These are phyloP conservation scores for Auriculariales sp. DNA, from an alignment of 768 basidiomycete genomes.

Conservation along the genomic window DNA sequence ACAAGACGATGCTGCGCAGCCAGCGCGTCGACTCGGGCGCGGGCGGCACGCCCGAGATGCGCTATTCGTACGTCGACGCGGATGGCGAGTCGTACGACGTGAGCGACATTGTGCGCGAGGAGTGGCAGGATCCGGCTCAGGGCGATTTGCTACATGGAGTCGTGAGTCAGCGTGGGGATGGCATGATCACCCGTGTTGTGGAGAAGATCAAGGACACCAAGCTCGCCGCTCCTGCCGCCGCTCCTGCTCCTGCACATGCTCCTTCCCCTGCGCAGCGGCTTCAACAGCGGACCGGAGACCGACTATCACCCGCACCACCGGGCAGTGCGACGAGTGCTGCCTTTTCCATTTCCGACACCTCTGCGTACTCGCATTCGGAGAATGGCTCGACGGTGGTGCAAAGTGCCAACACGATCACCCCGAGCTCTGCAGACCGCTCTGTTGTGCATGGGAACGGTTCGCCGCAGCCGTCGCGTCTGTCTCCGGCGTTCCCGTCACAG, in stretches of 20 bases:
- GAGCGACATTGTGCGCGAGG: slow-evolving; percentile 83
- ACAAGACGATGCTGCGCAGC: slow-evolving; percentile 74
- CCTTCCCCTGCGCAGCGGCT: no score
- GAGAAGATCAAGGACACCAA: slow-evolving; percentile 62
- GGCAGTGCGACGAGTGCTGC: slow-evolving; percentile 2
- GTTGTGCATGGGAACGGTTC: slow-evolving; percentile 30
- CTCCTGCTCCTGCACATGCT: no score
- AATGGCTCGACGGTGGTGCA: not conserved
- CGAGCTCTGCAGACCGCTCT: no score
- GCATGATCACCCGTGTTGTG: slow-evolving; percentile 49
- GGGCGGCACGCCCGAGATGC: no score
- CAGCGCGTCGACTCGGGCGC: slow-evolving; percentile 58
- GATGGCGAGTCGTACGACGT: slow-evolving; percentile 90
- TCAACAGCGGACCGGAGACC: slow-evolving; percentile 2
- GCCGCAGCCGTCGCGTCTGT: slow-evolving; percentile 52
- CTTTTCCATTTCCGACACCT: not conserved
- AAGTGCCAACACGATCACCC: no score
- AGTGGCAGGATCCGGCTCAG: slow-evolving; percentile 45
- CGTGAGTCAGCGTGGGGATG: slow-evolving; percentile 40
- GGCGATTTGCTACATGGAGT: slow-evolving; percentile 59
- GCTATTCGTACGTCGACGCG: slow-evolving; percentile 85
- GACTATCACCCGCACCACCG: slow-evolving; percentile 5
- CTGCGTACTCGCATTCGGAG: not conserved
- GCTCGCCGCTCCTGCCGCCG: slow-evolving; percentile 1
- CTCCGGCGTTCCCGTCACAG: slow-evolving; percentile 1